Base-by-base conservation (phyloP, 148 eudicot genomes). In the Nepenthes gracilis region DNA sequence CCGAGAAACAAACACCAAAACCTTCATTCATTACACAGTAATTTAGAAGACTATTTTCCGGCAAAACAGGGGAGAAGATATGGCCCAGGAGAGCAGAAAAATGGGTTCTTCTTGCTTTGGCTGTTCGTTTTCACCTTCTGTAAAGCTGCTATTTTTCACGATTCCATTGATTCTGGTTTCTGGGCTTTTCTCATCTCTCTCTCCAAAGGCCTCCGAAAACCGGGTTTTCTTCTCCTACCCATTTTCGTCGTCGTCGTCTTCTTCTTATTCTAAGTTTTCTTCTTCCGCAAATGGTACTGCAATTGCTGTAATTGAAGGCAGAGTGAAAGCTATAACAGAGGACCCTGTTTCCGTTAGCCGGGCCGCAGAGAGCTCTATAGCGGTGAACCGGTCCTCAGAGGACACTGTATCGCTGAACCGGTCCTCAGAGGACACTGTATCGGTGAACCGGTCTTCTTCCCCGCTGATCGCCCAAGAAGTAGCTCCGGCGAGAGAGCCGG, bases 151-250 rank as follows among this genome's bases (percentile, higher is more conserved):
- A 34, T 36, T 67, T 53, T 48, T 78, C 2, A 35, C 74, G 63
- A 58, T 75, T 33, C 76, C 80, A 47, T 61, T 86, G n/a, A n/a
- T 81, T 43, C 54, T 73, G 60, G 64, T 75, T 1, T 75, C 54
- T 37, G 72, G 60, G 53, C 47, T 85, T 51, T 37, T 77, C 57
- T 74, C 62, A 3, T 34, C 70, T 8, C 33, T 58, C 45, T 68
- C 62, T 62, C 45, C 75, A 47, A 70, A 62, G 12, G 50, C 43
- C 35, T 67, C 66, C 5, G 0, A 45, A 45, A 59, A 59, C 47
- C 59, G 72, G 79, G 47, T 56, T 0, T 69, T 63, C 2, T 33
- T 8, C 48, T 55, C 67, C 5, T 59, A 54, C 1, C 12, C 35
- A 45, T 6, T 45, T 45, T 5, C 23, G 23, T 23, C 23, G 23